Evolutionary conservation across 768 basidiomycete genomes (phyloP).

Genomic region (Guyanaporus albipodus): DNA sequence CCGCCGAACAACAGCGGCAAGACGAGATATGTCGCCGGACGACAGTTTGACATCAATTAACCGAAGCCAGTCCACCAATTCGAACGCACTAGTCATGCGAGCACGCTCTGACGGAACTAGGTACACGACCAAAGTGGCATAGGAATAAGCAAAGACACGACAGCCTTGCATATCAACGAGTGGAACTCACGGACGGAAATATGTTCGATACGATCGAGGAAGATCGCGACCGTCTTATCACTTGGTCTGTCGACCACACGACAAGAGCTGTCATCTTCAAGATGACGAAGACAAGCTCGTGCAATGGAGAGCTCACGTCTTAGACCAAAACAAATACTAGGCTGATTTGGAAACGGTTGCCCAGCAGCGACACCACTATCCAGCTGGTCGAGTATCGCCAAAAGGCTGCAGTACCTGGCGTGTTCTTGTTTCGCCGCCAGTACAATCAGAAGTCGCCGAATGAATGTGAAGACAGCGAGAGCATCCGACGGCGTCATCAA

Average conservation of each 20-base stretch:
- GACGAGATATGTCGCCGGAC: conserved; percentile 37
- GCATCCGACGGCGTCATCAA: conserved; percentile 56
- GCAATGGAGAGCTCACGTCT: conserved; percentile 44
- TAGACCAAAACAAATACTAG: conserved; percentile 38
- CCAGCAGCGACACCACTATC: conserved; percentile 30
- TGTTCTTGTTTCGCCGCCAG: conserved; percentile 54
- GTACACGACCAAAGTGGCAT: not conserved
- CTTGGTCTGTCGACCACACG: not conserved
- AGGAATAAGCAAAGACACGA: not conserved
- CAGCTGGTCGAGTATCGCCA: conserved; percentile 34
- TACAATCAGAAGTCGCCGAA: conserved; percentile 58
- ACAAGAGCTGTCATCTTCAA: conserved; percentile 15
- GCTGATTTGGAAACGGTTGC: conserved; percentile 32
- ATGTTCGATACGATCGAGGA: conserved; percentile 42
- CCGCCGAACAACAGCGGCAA: conserved; percentile 37
- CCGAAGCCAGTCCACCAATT: conserved; percentile 64
- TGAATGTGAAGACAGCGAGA: conserved; percentile 58
- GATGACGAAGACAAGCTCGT: conserved; percentile 31
- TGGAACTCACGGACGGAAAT: conserved; percentile 44
- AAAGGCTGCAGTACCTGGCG: conserved; percentile 33
- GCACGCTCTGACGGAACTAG: conserved; percentile 38
- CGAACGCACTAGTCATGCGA: conserved; percentile 42
- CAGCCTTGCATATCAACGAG: not conserved
- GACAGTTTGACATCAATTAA: conserved; percentile 37
- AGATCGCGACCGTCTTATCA: conserved; percentile 33